phyloP scores from a whole-genome alignment of 2,329 filamentous ascomycete species.

The Exophiala viscosa region DNA sequence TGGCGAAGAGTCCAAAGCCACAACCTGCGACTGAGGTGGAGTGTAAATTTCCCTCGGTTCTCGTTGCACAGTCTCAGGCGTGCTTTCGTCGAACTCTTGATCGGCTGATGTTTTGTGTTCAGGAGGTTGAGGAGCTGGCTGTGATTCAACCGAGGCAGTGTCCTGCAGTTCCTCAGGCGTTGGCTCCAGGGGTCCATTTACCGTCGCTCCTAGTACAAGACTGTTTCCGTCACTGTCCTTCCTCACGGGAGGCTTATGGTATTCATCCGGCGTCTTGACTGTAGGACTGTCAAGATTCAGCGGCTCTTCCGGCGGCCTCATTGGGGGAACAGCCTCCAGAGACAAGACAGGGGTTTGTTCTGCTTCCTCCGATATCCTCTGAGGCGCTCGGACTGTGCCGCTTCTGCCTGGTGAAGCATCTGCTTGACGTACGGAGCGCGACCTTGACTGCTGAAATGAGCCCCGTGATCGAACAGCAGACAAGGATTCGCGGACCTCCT shows the following conservation, averaged over 20 bases:
- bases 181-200: conserved; percentile 54
- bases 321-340: conserved; percentile 29
- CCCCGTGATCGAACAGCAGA: conserved; percentile 63
- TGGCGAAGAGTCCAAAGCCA: conserved; percentile 62
- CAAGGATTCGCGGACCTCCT: conserved; percentile 81
- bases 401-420: conserved; percentile 62
- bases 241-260: conserved; percentile 42
- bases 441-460: conserved; percentile 51
- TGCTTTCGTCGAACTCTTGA: conserved; percentile 3
- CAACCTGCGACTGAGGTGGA: conserved; percentile 51
- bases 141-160: conserved; percentile 36
- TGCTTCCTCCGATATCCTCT: conserved; percentile 57
- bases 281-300: conserved; percentile 43
- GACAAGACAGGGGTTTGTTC: conserved; percentile 34
- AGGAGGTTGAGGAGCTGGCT: conserved; percentile 21
- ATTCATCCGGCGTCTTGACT: conserved; percentile 64
- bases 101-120: conserved; percentile 23
- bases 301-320: conserved; percentile 37
- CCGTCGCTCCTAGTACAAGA: conserved; percentile 50
- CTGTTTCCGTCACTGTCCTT: conserved; percentile 37
- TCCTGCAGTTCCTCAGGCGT: conserved; percentile 36
- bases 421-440: conserved; percentile 48
- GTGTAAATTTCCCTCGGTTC: conserved; percentile 12
- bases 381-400: conserved; percentile 38
- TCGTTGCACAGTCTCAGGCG: conserved; percentile 17